These are phyloP conservation scores for Tulasnella sp. DNA, from an alignment of 768 basidiomycete species.

Conservation along the genomic window DNA sequence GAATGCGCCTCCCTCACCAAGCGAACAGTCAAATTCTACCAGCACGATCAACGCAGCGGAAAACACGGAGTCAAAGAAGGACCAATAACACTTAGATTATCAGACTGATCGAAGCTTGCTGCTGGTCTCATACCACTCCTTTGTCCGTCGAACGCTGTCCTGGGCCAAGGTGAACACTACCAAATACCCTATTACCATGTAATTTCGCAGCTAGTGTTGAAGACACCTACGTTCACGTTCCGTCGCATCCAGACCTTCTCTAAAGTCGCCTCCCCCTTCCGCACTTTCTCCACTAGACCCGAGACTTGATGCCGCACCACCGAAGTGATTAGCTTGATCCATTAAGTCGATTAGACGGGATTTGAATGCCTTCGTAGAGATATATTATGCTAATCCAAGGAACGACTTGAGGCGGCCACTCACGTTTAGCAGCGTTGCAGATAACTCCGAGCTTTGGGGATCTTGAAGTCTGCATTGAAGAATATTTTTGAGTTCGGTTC, in stretches of 20 bases:
- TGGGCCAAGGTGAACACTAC: conserved; percentile 82
- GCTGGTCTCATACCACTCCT: conserved; percentile 76
- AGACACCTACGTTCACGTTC: conserved; percentile 76
- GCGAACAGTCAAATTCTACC: conserved; percentile 15
- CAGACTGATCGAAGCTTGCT: conserved; percentile 35
- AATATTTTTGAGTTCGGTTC: background rate
- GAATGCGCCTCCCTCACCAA: conserved; percentile 29
- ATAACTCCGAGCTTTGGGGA: conserved; percentile 61
- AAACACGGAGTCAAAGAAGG: conserved; percentile 22
- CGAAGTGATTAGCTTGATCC: conserved; percentile 87
- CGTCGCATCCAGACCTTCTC: conserved; percentile 87
- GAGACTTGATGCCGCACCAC: conserved; percentile 36
- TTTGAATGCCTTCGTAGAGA: conserved; percentile 55
- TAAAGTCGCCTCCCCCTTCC: conserved; percentile 58
- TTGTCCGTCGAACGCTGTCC: conserved; percentile 67
- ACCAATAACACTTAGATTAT: conserved; percentile 26
- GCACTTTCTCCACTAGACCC: conserved; percentile 48
- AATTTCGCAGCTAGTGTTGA: background rate
- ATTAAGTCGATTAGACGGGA: conserved; percentile 68
- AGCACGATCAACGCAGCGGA: conserved; percentile 24
- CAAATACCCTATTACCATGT: background rate
- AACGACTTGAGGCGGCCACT: conserved; percentile 30
- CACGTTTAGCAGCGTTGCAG: conserved; percentile 56
- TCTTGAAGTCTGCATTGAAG: conserved; percentile 56
- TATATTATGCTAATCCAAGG: background rate